Percentiles rank a stretch among this genome's conserved stretches.
Conservation (phyloP, 2,329 filamentous ascomycete genomes). For the Canariomyces notabilis region DNA sequence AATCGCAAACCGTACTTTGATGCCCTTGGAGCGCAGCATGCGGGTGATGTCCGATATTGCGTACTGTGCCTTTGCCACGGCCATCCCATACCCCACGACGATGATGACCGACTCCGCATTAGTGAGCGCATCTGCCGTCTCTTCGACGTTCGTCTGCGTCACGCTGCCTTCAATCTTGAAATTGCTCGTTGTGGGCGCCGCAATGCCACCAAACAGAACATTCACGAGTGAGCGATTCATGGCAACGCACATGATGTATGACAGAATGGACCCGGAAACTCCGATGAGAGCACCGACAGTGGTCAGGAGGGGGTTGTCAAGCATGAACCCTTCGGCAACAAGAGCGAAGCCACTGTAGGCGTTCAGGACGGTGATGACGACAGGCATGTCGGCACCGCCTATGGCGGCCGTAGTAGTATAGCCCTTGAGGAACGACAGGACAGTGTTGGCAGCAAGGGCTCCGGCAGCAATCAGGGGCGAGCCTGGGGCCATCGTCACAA, state of each 20-base stretch:
- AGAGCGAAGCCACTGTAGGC: constrained; percentile 88
- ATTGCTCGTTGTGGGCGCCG: constrained; percentile 56
- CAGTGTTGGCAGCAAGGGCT: constrained; percentile 70
- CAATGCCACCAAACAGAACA: constrained; percentile 79
- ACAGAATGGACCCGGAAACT: constrained; percentile 82
- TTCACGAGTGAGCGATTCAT: constrained; percentile 92
- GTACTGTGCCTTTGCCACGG: constrained; percentile 88
- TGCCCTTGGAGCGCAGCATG: constrained; percentile 65
- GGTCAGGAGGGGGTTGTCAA: constrained; percentile 79
- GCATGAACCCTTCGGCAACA: constrained; percentile 87
- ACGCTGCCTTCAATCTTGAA: constrained; percentile 76
- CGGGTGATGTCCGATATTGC: constrained; percentile 78
- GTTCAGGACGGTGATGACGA: constrained; percentile 85
- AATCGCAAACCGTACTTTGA: constrained; percentile 84
- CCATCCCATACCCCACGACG: constrained; percentile 90
- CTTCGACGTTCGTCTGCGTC: constrained; percentile 72
- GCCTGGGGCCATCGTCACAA: constrained; percentile 75
- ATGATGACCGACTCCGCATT: constrained; percentile 84
- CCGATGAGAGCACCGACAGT: constrained; percentile 84
- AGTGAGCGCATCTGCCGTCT: constrained; percentile 69
- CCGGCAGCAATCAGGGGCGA: constrained; percentile 73
- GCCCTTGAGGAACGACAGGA: constrained; percentile 77
- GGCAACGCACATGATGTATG: constrained; percentile 80
- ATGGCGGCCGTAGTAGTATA: constrained; percentile 85
- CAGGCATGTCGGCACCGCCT: constrained; percentile 90